Evolutionary conservation across 2,329 filamentous ascomycete genomes (phyloP).

Genomic region (Akanthomyces lecanii): DNA sequence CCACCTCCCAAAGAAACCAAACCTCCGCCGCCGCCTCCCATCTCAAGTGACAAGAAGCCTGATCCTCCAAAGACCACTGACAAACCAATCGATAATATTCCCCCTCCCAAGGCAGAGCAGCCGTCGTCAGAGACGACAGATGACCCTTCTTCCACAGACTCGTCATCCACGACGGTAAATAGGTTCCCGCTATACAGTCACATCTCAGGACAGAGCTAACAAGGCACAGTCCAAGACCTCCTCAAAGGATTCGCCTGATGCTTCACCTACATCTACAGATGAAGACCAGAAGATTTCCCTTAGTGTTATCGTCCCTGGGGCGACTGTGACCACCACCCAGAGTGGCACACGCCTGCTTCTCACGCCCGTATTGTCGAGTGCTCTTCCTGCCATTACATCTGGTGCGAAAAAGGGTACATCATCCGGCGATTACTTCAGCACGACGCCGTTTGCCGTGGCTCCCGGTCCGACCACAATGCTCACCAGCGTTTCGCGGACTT

Average conservation of each 20-base stretch:
- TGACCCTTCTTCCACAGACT: not conserved
- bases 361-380: not conserved
- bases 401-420: not conserved
- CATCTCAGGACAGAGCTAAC: not conserved
- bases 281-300: not conserved
- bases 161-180: not conserved
- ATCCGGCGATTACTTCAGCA: not conserved
- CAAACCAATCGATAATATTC: constrained; percentile 5
- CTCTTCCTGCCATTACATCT: not conserved
- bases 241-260: not conserved
- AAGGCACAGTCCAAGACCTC: not conserved
- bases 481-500: not conserved
- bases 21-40: not conserved
- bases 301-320: constrained; percentile 1
- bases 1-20: not conserved
- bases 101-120: constrained; percentile 13
- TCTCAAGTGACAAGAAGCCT: not conserved
- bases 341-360: not conserved
- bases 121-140: not conserved
- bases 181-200: not conserved
- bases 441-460: not conserved
- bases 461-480: constrained; percentile 6
- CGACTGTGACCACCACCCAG: not conserved
- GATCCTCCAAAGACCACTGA: not conserved
- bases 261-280: not conserved